Evolutionary conservation across 164 flowering plant genomes (phyloP), one percentile per base, ranked within the genome.

Genomic region (Sedum album): DNA sequence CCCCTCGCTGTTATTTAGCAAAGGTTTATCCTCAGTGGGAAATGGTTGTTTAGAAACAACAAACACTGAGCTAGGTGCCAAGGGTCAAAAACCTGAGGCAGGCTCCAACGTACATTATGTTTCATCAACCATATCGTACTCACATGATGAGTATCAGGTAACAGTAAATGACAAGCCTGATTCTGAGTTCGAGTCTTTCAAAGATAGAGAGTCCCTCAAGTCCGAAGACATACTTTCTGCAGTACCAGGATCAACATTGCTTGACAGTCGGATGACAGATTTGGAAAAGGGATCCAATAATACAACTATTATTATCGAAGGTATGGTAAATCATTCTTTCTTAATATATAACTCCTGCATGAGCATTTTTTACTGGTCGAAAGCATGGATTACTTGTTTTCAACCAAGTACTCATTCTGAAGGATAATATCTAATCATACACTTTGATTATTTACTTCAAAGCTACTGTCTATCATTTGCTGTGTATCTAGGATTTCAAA

Each of bases 171-270:
- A 55, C 25, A 55, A 55, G 60, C 31, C 30, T 55, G 30, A 25
- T 9, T 23, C 60, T 25, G 60, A 55, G 3, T 21, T 55, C 17
- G 13, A 55, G 7, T 55, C 31, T 6, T 55, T 26, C 30, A 55
- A 55, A 55, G 60, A 55, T 55, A 9, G 13, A 23, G 25, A 55
- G 14, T 13, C 31, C 0, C 30, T 55, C 31, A 55, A 55, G 25
- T 25, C 60, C 25, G 60, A 51, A 51, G 25, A 51, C 60, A 51
- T 55, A 55, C 14, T 61, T 48, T 38, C 70, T 41, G 36, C 68
- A 38, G 55, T 35, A 5, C 44, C 30, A 60, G 42, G 60, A 28
- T 9, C 66, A 62, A 31, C 31, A 7, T 46, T 46, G 10, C 20
- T 31, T 10, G 35, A 30, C 20, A 69, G 46, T n/a, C 31, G 35